These are phyloP conservation scores for Pleurotus platypus DNA, from an alignment of 768 basidiomycete genomes.

Conservation along the genomic window DNA sequence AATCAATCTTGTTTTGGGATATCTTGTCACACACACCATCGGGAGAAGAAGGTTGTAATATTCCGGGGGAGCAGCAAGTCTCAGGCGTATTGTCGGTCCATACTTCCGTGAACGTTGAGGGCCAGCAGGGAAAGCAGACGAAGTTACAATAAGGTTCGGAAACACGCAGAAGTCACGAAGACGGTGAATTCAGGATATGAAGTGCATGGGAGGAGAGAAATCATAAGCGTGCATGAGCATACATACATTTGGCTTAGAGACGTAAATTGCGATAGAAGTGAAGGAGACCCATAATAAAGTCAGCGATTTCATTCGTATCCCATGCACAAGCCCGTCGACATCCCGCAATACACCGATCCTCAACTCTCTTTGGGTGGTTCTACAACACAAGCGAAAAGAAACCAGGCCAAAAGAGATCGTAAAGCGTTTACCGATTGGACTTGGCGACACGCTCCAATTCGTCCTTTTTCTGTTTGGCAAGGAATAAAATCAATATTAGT, in stretches of 20 bases:
- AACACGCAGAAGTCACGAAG: background rate
- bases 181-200: background rate
- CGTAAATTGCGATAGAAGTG: background rate
- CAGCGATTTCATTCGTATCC: background rate
- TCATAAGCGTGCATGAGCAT: background rate
- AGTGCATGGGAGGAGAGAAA: background rate
- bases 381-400: background rate
- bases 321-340: background rate
- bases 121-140: too few species aligned
- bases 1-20: too few species aligned
- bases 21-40: too few species aligned
- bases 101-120: too few species aligned
- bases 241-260: conserved; percentile 4
- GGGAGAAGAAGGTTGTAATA: too few species aligned
- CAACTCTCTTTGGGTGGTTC: background rate
- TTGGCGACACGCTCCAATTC: conserved; percentile 99
- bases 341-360: background rate
- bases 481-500: conserved; percentile 6
- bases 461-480: conserved; percentile 81
- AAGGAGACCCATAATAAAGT: background rate
- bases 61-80: too few species aligned
- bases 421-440: conserved; percentile 85
- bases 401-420: background rate
- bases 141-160: too few species aligned
- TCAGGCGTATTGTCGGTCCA: too few species aligned